Percentiles rank a stretch among this genome's conserved stretches.
These are phyloP conservation scores for Takashimella koratensis DNA, from an alignment of 1,284 basidiomycete genomes.

Conservation along the genomic window DNA sequence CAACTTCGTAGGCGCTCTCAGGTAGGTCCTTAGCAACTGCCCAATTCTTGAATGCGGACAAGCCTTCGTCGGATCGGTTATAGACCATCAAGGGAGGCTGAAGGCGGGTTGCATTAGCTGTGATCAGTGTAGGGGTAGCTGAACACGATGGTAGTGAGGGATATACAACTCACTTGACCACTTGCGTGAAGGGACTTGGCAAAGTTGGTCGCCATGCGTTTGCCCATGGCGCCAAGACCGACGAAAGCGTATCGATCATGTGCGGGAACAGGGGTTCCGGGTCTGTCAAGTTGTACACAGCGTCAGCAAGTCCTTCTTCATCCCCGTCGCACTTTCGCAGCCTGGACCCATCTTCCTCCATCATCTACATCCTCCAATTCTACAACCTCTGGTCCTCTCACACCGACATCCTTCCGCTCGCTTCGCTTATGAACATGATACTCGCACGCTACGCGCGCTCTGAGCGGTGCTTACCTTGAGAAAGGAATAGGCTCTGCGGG, in stretches of 20 bases:
- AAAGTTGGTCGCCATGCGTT: constrained; percentile 46
- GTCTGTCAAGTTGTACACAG: constrained; percentile 19
- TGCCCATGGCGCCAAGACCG: constrained; percentile 50
- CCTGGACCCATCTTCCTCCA: neutral
- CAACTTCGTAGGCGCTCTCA: constrained; percentile 34
- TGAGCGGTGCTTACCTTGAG: constrained; percentile 44
- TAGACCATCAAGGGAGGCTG: constrained; percentile 47
- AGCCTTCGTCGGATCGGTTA: constrained; percentile 40
- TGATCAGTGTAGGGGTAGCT: no score
- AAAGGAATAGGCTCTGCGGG: constrained; percentile 38
- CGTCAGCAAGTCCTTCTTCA: neutral
- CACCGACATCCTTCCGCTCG: no score
- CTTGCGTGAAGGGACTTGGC: constrained; percentile 26
- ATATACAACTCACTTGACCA: constrained; percentile 14
- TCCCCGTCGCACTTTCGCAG: no score
- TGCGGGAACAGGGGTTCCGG: constrained; percentile 34
- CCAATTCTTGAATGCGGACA: constrained; percentile 38
- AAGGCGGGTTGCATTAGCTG: neutral
- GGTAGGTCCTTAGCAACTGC: constrained; percentile 27
- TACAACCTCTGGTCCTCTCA: no score
- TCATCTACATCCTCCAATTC: no score
- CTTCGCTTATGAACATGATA: no score
- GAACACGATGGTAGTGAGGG: neutral
- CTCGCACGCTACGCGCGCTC: no score
- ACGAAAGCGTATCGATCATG: constrained; percentile 47